Base-by-base conservation (phyloP, 2,329 filamentous ascomycete genomes). In the Trichoderma breve region DNA sequence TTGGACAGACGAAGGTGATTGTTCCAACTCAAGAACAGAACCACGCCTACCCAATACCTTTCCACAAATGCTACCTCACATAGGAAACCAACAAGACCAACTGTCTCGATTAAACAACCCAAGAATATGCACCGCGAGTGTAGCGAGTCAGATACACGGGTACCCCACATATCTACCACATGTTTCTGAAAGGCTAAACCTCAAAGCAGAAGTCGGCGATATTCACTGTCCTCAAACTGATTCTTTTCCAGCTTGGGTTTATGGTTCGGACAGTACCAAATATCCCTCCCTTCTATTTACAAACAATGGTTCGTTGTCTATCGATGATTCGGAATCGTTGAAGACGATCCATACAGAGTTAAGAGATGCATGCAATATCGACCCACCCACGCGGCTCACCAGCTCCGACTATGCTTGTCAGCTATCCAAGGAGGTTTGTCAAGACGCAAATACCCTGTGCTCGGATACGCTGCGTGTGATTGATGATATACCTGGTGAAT, bases 401-500 rank as follows among this genome's bases (percentile, higher is more conserved):
- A 5, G 4, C 21, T 18, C 67, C 18, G 6, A 53, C 6, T 28
- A 36, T 21, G 26, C 28, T 28, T 43, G 15, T 26, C 55, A 39
- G 8, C 11, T 34, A 55, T 12, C 30, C 24, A 15, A 30, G 15
- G 66, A 39, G 24, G 9, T 26, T 58, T 18, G 15, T 15, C 66
- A 12, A 39, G 68, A 26, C 4, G 5, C 15, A 2, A 47, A 34
- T 15, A 7, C 11, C n/a, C 1, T 6, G 12, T 39, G 11, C 1
- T 26, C 18, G 6, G 65, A 8, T 64, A 9, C 24, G 34, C 34
- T 21, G 11, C 21, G 51, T 9, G 8, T 32, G 6, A 47, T 15
- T 36, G 39, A 69, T n/a, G 32, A 68, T 18, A 43, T 63, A n/a
- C n/a, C 30, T 2, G 68, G 70, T 4, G 78, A 80, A 72, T 75